Conservation (phyloP, 2,329 filamentous ascomycete species). For the Capronia americana region DNA sequence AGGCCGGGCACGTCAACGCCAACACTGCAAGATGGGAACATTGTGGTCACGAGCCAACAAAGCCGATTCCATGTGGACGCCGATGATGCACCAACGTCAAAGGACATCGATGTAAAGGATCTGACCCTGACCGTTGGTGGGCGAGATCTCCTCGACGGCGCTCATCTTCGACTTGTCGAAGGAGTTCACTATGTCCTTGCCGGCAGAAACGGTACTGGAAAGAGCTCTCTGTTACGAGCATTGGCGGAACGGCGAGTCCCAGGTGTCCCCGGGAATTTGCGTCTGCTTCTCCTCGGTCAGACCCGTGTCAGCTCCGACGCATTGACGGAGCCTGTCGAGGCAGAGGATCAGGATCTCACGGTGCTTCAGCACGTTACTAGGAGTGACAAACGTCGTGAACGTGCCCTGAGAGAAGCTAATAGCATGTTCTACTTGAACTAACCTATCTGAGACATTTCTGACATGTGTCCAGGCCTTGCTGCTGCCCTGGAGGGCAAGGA, state of each 20-base stretch:
- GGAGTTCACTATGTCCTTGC: slow-evolving; percentile 78
- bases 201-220: slow-evolving; percentile 81
- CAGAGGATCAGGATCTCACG: slow-evolving; percentile 44
- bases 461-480: slow-evolving; percentile 56
- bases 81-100: slow-evolving; percentile 35
- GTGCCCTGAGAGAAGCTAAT: slow-evolving; percentile 66
- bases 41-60: slow-evolving; percentile 40
- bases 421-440: slow-evolving; percentile 48
- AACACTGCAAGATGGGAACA: slow-evolving; percentile 23
- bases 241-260: slow-evolving; percentile 80
- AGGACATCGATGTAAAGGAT: slow-evolving; percentile 38
- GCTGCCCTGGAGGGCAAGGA: slow-evolving; percentile 63
- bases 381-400: slow-evolving; percentile 57
- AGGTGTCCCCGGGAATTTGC: slow-evolving; percentile 70
- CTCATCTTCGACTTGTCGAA: slow-evolving; percentile 73
- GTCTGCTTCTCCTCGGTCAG: slow-evolving; percentile 73
- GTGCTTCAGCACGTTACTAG: slow-evolving; percentile 72
- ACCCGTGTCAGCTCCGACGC: slow-evolving; percentile 48
- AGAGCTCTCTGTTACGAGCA: slow-evolving; percentile 77
- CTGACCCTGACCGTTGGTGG: slow-evolving; percentile 36
- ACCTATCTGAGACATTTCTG: neutral
- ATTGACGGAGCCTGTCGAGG: slow-evolving; percentile 43
- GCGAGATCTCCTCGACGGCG: slow-evolving; percentile 71
- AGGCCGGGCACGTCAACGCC: slow-evolving; percentile 20
- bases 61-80: slow-evolving; percentile 37